Conservation (phyloP, 2,329 filamentous ascomycete species). For the Colletotrichum zoysiae region DNA sequence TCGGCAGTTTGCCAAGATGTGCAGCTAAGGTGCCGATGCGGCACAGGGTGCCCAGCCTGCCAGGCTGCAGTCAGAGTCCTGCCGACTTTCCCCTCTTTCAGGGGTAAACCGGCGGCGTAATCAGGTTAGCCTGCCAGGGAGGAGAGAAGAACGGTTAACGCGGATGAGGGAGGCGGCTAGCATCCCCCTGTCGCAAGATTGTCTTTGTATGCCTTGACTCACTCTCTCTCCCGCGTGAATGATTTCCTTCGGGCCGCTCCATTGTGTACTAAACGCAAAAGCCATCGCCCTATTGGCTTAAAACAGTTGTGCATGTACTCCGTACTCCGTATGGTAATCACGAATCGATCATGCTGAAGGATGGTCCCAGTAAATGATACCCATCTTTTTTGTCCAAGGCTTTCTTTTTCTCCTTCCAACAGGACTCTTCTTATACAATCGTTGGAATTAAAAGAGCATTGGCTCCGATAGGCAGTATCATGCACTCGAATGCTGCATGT, state of each 20-base stretch:
- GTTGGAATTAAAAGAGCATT: neutral
- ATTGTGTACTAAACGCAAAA: slow-evolving; percentile 14
- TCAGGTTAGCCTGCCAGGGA: neutral
- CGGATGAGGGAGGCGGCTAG: neutral
- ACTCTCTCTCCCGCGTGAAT: neutral
- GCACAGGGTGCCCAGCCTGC: slow-evolving; percentile 9
- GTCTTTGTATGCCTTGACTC: neutral
- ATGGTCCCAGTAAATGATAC: slow-evolving; percentile 4
- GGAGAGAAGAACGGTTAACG: neutral
- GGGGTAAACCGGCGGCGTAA: neutral
- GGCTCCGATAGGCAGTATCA: neutral
- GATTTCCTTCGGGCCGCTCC: slow-evolving; percentile 17
- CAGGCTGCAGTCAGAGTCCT: neutral
- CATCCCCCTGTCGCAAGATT: neutral
- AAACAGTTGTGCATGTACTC: neutral
- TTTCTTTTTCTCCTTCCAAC: neutral
- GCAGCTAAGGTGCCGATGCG: slow-evolving; percentile 21
- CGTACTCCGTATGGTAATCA: neutral
- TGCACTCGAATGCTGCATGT: neutral
- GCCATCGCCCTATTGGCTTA: slow-evolving; percentile 12
- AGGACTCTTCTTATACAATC: neutral
- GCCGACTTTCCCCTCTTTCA: neutral
- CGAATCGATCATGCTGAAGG: slow-evolving; percentile 1
- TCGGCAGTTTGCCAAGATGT: slow-evolving; percentile 33
- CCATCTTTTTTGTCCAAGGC: neutral